Conservation (phyloP, 1,139 yeast species). For the Kodamaea suecica region DNA sequence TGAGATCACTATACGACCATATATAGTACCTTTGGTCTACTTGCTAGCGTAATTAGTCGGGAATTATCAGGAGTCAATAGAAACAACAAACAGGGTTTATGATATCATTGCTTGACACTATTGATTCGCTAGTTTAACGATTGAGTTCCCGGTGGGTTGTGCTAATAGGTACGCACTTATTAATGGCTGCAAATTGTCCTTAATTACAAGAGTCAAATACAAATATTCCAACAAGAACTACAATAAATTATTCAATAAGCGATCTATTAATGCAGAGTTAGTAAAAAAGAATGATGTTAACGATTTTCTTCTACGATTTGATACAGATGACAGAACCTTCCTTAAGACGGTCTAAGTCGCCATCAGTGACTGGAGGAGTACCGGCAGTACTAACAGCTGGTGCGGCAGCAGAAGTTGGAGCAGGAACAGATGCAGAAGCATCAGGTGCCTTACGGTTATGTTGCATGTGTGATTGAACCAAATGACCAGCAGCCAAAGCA, state of each 20-base stretch:
- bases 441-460: conserved; percentile 77
- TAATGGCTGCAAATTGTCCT: too few relatives aligned
- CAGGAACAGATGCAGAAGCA: conserved; percentile 23
- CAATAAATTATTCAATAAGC: not conserved
- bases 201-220: too few relatives aligned
- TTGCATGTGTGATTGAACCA: conserved; percentile 96
- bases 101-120: too few relatives aligned
- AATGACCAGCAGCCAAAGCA: conserved; percentile 97
- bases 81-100: too few relatives aligned
- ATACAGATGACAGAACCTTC: conserved; percentile 76
- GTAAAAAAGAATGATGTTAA: too few relatives aligned
- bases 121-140: not conserved
- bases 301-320: conserved; percentile 20
- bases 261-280: not conserved
- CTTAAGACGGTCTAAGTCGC: conserved; percentile 53
- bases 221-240: not conserved
- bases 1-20: too few relatives aligned
- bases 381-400: conserved; percentile 13
- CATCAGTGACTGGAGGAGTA: conserved; percentile 12
- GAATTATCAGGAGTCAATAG: too few relatives aligned
- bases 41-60: too few relatives aligned
- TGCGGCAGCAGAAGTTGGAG: conserved; percentile 8
- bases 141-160: not conserved
- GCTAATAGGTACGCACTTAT: too few relatives aligned
- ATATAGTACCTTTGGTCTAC: too few relatives aligned